A percentile compares a stretch with the other conserved stretches of the same genome.
phyloP scores from a whole-genome alignment of 2,329 filamentous ascomycete genomes.

The Stemphylium beticola region DNA sequence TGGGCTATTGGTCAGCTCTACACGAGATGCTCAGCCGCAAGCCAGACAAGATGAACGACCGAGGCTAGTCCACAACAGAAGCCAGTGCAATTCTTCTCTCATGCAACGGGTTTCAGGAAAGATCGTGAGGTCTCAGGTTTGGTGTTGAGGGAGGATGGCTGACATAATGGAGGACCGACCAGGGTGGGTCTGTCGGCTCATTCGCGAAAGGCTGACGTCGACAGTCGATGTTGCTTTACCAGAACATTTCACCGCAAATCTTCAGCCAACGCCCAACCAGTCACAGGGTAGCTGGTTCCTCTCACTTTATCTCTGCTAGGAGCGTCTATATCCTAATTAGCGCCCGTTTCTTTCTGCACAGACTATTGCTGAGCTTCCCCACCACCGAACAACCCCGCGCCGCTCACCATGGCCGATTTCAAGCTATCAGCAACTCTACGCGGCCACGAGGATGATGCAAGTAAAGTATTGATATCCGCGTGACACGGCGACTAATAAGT shows the following conservation, averaged over 20 bases:
- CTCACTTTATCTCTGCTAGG: slow-evolving; percentile 11
- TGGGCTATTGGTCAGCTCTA: not conserved
- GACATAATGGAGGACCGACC: slow-evolving; percentile 7
- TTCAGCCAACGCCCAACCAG: not conserved
- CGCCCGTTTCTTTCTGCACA: slow-evolving; percentile 18
- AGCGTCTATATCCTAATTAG: slow-evolving; percentile 4
- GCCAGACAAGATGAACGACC: not conserved
- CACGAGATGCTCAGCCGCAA: not conserved
- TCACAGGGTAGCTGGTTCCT: not conserved
- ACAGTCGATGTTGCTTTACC: slow-evolving; percentile 7
- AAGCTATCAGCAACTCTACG: slow-evolving; percentile 89
- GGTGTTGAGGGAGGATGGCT: not conserved
- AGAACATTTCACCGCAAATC: slow-evolving; percentile 1
- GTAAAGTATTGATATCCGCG: not conserved
- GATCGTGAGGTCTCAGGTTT: not conserved
- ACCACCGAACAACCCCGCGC: slow-evolving; percentile 32
- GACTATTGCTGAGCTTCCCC: slow-evolving; percentile 13
- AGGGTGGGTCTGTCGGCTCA: slow-evolving; percentile 3
- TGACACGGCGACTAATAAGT: not conserved
- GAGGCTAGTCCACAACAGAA: not conserved
- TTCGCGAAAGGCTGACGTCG: slow-evolving; percentile 20
- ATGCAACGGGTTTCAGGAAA: not conserved
- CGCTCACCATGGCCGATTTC: slow-evolving; percentile 73
- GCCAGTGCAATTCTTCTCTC: not conserved
- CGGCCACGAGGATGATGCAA: slow-evolving; percentile 92